These are phyloP conservation scores for Kwoniella botswanensis DNA, from an alignment of 768 basidiomycete genomes.

Conservation along the genomic window DNA sequence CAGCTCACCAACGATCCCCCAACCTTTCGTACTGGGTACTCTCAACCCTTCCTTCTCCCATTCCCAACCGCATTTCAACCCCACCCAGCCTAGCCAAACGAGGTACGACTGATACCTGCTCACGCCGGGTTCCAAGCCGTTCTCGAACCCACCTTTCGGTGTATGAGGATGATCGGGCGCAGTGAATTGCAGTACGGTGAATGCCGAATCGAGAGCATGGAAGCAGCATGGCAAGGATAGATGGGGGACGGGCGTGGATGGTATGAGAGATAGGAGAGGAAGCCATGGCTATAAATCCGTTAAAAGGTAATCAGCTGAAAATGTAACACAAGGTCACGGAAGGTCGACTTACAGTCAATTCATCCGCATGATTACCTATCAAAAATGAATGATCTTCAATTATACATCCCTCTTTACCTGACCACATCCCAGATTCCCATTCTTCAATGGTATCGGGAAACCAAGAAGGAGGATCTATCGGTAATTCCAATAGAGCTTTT, in stretches of 20 bases:
- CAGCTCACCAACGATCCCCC: conserved; percentile 81
- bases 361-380: conserved; percentile 95
- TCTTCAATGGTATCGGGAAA: conserved; percentile 52
- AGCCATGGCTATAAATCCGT: conserved; percentile 70
- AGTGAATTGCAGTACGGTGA: conserved; percentile 60
- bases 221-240: conserved; percentile 66
- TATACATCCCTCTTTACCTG: conserved; percentile 42
- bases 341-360: conserved; percentile 67
- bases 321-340: not conserved
- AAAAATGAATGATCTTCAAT: conserved; percentile 69
- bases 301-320: conserved; percentile 1
- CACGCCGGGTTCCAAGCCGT: conserved; percentile 62
- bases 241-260: conserved; percentile 46
- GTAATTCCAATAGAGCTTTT: conserved; percentile 67
- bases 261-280: conserved; percentile 72
- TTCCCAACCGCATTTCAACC: conserved; percentile 78
- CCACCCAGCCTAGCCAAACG: conserved; percentile 80
- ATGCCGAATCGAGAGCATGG: conserved; percentile 81
- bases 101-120: conserved; percentile 79
- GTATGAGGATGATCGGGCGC: conserved; percentile 48
- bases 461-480: conserved; percentile 69
- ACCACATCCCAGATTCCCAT: conserved; percentile 47
- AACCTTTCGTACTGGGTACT: conserved; percentile 92
- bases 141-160: conserved; percentile 52
- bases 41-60: conserved; percentile 83